A percentile compares a stretch with the other conserved stretches of the same genome.
phyloP scores from a whole-genome alignment of 192 early-diverging fungal genomes.

The Chytriomyces sp. region DNA sequence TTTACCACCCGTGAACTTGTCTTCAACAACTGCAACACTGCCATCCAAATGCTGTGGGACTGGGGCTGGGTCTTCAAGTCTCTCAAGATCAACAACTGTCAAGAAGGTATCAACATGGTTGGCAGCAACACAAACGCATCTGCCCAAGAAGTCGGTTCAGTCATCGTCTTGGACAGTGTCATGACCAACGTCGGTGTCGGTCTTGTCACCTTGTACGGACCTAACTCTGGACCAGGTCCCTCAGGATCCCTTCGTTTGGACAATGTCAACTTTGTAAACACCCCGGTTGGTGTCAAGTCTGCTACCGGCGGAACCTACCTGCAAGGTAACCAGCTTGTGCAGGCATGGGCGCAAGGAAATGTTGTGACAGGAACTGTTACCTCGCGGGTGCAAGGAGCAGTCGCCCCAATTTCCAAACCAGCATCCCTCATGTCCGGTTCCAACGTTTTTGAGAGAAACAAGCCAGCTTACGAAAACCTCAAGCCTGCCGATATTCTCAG shows the following conservation, averaged over 20 bases:
- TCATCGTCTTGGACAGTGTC: conserved; percentile 44
- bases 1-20: conserved; percentile 43
- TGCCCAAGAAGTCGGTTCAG: conserved; percentile 37
- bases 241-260: conserved; percentile 41
- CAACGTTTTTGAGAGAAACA: conserved; percentile 32
- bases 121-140: conserved; percentile 17
- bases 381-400: not conserved
- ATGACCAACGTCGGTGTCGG: conserved; percentile 40
- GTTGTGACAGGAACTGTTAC: not conserved
- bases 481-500: conserved; percentile 23
- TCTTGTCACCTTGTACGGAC: conserved; percentile 23
- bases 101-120: conserved; percentile 47
- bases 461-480: conserved; percentile 46
- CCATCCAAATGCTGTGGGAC: conserved; percentile 49
- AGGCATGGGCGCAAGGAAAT: not conserved
- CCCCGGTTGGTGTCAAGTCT: conserved; percentile 33
- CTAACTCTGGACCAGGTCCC: not conserved
- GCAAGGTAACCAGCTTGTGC: conserved; percentile 32
- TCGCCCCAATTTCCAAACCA: conserved; percentile 30
- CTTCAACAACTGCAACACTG: conserved; percentile 45
- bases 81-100: conserved; percentile 42
- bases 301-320: conserved; percentile 19
- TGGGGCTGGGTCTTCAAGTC: conserved; percentile 52
- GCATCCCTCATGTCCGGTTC: conserved; percentile 21
- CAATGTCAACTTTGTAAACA: conserved; percentile 37